Conservation (phyloP, 148 eudicot genomes). For the Cornus florida region DNA sequence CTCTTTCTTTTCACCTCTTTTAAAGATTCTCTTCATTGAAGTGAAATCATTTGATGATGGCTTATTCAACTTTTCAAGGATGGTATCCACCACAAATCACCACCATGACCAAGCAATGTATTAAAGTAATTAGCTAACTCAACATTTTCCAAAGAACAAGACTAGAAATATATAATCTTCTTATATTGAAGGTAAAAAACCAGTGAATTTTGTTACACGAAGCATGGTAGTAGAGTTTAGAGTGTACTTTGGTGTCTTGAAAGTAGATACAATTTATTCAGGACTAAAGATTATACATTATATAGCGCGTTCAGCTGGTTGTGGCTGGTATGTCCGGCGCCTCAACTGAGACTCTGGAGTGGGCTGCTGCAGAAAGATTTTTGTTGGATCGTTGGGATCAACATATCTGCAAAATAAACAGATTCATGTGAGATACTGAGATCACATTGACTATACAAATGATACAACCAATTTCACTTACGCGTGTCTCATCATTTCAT, state of each 20-base stretch:
- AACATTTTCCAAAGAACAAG: too few species aligned
- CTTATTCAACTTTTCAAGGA: neutral
- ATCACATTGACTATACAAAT: neutral
- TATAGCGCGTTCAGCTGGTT: conserved; percentile 26
- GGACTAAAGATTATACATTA: neutral
- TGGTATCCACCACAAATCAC: neutral
- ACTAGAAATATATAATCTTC: neutral
- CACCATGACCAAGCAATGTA: too few species aligned
- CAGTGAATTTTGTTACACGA: neutral
- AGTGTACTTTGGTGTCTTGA: neutral
- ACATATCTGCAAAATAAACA: conserved; percentile 62
- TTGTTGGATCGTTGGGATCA: conserved; percentile 94
- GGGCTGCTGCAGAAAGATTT: conserved; percentile 93
- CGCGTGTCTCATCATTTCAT: conserved; percentile 99
- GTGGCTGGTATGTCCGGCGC: conserved; percentile 78
- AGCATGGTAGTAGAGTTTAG: neutral
- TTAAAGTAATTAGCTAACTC: too few species aligned
- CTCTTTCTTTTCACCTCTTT: too few species aligned
- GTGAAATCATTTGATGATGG: too few species aligned
- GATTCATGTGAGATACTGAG: neutral
- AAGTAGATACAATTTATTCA: neutral
- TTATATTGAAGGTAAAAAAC: neutral
- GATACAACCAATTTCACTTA: conserved; percentile 33
- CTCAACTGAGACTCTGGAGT: conserved; percentile 75
- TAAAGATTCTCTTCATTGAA: too few species aligned